phyloP scores from a whole-genome alignment of 148 eudicot genomes.

The Rhododendron simsii region DNA sequence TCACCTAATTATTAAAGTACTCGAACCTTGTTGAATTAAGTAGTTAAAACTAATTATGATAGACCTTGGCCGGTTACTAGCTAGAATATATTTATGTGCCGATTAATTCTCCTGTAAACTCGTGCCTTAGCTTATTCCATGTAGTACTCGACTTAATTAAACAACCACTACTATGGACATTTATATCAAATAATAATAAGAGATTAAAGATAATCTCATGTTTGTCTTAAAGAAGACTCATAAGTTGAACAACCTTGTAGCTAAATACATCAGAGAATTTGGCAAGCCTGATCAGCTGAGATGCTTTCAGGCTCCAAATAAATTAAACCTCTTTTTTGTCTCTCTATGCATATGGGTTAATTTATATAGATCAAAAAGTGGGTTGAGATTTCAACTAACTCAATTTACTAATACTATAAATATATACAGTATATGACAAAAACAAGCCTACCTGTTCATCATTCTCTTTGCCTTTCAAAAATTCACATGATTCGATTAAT shows the following conservation, averaged over 20 bases:
- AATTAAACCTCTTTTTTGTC: background rate
- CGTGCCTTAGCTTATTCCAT: background rate
- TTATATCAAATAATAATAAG: background rate
- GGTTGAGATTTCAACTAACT: slow-evolving; percentile 1
- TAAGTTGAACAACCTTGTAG: background rate
- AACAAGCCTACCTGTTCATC: background rate
- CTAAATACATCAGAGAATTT: background rate
- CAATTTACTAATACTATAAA: background rate
- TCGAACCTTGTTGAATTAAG: background rate
- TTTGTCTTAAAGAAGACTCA: background rate
- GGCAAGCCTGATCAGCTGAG: background rate
- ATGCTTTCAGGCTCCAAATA: background rate
- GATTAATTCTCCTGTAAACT: background rate
- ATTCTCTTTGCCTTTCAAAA: background rate
- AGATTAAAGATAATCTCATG: background rate
- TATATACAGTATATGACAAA: background rate
- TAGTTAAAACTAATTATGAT: background rate
- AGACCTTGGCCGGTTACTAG: background rate
- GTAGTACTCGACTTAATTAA: background rate
- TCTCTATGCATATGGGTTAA: background rate
- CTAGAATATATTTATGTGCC: background rate
- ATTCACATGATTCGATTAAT: background rate
- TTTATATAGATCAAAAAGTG: background rate
- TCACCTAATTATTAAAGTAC: background rate
- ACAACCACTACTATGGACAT: background rate